Percentiles rank a stretch among this genome's conserved stretches.
phyloP scores from a whole-genome alignment of 2,329 filamentous ascomycete species.

The Seiridium cupressi region DNA sequence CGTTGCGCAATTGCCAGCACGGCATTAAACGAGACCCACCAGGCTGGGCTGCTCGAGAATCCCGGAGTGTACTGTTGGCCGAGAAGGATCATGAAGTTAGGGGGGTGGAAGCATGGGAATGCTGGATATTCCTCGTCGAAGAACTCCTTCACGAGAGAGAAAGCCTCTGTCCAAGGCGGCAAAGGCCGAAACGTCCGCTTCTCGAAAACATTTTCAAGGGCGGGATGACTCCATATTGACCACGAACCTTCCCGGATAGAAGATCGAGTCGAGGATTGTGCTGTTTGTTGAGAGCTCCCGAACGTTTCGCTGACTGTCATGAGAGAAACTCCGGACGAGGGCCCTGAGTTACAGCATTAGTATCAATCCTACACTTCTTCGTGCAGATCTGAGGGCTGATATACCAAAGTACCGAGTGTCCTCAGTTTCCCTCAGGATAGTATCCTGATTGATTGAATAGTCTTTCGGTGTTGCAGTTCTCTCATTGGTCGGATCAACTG shows the following conservation, averaged over 20 bases:
- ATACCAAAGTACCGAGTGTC: constrained; percentile 3
- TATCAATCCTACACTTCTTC: not conserved
- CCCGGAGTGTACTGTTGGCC: not conserved
- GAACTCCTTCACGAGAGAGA: not conserved
- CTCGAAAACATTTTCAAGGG: not conserved
- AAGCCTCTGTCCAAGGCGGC: not conserved
- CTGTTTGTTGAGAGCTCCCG: not conserved
- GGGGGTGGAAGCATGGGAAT: constrained; percentile 2
- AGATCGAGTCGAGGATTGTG: not conserved
- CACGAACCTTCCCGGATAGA: not conserved
- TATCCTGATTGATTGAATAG: not conserved
- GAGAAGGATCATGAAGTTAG: not conserved
- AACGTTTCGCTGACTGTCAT: not conserved
- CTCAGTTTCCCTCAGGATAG: not conserved
- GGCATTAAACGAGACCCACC: constrained; percentile 1
- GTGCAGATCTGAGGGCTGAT: no score
- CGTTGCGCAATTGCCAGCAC: not conserved
- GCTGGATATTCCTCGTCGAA: not conserved
- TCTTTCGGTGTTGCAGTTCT: not conserved
- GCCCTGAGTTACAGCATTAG: not conserved
- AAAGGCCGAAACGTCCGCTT: not conserved
- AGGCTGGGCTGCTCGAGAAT: not conserved
- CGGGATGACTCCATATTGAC: not conserved
- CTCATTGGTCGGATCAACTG: not conserved
- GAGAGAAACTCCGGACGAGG: not conserved